Evolutionary conservation across 352 stramenopile genomes (phyloP).

Genomic region (Phytopythium sindhum): DNA sequence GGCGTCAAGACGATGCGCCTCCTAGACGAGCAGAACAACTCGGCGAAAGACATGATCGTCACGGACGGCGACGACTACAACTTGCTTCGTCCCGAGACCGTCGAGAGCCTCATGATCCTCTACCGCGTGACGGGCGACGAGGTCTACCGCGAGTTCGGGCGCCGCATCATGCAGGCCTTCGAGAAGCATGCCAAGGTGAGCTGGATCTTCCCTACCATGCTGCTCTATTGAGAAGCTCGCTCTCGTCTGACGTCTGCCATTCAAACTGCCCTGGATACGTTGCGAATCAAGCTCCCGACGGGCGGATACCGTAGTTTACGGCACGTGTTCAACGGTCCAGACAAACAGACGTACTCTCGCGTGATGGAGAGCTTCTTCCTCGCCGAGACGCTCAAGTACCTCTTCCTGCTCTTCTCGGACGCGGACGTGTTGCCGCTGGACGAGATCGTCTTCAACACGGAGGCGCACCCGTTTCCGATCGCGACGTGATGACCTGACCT

Average conservation of each 20-base stretch:
- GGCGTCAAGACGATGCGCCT: not conserved
- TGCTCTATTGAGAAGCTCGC: not conserved
- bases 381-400: constrained; percentile 92
- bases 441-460: constrained; percentile 84
- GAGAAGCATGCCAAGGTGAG: constrained; percentile 71
- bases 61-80: constrained; percentile 46
- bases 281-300: constrained; percentile 18
- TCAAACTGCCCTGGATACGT: not conserved
- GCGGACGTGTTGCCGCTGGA: constrained; percentile 65
- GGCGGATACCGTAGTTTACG: constrained; percentile 70
- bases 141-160: constrained; percentile 76
- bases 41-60: constrained; percentile 17
- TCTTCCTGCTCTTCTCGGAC: constrained; percentile 87
- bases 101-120: constrained; percentile 89
- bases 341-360: constrained; percentile 16
- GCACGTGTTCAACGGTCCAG: constrained; percentile 40
- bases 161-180: constrained; percentile 75
- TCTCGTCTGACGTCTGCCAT: not conserved
- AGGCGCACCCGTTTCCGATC: constrained; percentile 76
- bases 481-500: not conserved
- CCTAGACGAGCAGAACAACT: constrained; percentile 4
- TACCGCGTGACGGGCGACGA: constrained; percentile 83
- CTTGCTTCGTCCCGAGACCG: constrained; percentile 79
- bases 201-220: no score
- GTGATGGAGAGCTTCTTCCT: constrained; percentile 90